Base-by-base conservation (phyloP, 1,284 basidiomycete species). In the Sphaerobolus stellatus region DNA sequence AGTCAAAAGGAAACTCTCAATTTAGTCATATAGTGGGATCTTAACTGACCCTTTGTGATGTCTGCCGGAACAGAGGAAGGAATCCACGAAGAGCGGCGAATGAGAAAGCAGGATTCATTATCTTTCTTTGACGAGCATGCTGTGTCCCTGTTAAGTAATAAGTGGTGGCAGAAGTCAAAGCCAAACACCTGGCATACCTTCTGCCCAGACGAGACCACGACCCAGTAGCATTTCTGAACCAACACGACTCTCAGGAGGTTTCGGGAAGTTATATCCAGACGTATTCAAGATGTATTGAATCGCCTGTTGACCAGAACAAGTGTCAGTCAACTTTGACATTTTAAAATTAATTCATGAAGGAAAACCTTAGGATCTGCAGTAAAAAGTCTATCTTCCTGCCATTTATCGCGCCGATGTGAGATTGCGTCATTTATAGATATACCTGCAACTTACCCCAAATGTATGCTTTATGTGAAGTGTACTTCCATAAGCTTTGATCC, bases 11-110 rank as follows among this genome's bases (percentile, higher is more conserved):
- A 48, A 27, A 45, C 44, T 27, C 57, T 43, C 3, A 30, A 29
- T 24, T 16, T 28, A 41, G 1, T 38, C 14, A 14, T 30, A 28
- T 66, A n/a, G n/a, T n/a, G n/a, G n/a, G n/a, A n/a, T 20, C 29
- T 22, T 28, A 4, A 60, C 66, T 51, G 64, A 77, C 80, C 65
- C 76, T 70, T 47, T 74, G 68, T 9, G 73, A 76, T 47, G 74
- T 71, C 56, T 74, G 71, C 36, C 69, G 70, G 65, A 81, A 81
- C 24, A 80, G 73, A 13, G 79, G 75, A 1, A 80, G 68, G 38
- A 79, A 76, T 3, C 75, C 71, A 54, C 74, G 78, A 5, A 74
- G 72, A 58, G 81, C 79, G 0, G 75, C 74, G 5, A 66, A 54
- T 1, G 74, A 71, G 48, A 79, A 79, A 6, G 71, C 78, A 1